Base-by-base conservation (phyloP, 441 rosid species). In the Populus hybrid region DNA sequence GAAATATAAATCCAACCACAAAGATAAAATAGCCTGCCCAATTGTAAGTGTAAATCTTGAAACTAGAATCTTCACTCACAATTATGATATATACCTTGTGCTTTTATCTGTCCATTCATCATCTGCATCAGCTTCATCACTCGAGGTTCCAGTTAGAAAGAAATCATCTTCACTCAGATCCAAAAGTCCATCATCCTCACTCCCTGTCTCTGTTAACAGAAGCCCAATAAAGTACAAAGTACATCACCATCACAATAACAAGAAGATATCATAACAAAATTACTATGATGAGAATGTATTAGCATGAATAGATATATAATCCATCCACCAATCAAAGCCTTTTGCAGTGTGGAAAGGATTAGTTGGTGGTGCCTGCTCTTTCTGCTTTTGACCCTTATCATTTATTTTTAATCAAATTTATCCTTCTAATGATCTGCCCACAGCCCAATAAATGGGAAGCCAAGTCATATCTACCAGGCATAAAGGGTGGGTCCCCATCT, bases 91-190 rank as follows among this genome's bases (percentile, higher is more conserved):
- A 75, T 88, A 94, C 98, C 91, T 89, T 77, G 93, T 85, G 80
- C 97, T 94, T 88, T 90, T 92, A 79, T 94, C 98, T 1, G 98
- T 94, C 93, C 91, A 94, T 79, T 94, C 98, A 85, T 94, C 97
- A 88, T 94, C 98, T 36, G 97, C 97, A 82, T 94, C 93, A 26
- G 94, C 97, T 85, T 94, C 98, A 82, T 94, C 97, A 82, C 97
- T 94, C 35, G 98, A 94, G 81, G 90, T 91, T 83, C 95, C 95
- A 80, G 83, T 72, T 70, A 90, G 78, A 82, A 94, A 92, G 87
- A 92, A 92, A 85, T 92, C 97, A 83, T 94, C 98, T 74, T 94
- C 98, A 79, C 94, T 94, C 85, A 90, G 81, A 84, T 92, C 97
- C 86, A 92, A 82, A 80, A 90, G 90, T 53, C 97, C 95, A 84